Evolutionary conservation across 2,329 filamentous ascomycete species (phyloP).

Genomic region (Fusarium piperis): DNA sequence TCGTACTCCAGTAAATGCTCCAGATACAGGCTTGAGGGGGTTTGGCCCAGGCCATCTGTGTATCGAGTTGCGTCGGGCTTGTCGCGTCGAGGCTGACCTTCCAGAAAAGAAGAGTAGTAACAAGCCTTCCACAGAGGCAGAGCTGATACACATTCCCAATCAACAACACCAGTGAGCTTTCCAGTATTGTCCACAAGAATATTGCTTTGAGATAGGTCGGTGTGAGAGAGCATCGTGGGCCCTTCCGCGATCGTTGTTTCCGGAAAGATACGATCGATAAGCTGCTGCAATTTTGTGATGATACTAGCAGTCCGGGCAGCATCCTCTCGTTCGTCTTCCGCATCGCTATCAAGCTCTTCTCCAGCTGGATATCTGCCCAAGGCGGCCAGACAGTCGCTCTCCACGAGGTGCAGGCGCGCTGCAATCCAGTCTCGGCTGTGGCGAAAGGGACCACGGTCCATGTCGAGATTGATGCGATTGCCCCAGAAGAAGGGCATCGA

Average conservation of each 20-base stretch:
- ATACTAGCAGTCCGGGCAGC: conserved; percentile 40
- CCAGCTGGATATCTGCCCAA: background rate
- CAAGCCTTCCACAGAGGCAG: conserved; percentile 52
- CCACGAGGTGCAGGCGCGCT: conserved; percentile 33
- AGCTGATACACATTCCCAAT: conserved; percentile 56
- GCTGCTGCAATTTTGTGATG: conserved; percentile 39
- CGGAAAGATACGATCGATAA: conserved; percentile 47
- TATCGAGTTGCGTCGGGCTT: conserved; percentile 38
- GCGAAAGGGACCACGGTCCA: conserved; percentile 49
- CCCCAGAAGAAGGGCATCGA: conserved; percentile 49
- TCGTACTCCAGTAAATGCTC: conserved; percentile 53
- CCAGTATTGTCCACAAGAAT: conserved; percentile 51
- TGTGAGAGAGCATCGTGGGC: conserved; percentile 46
- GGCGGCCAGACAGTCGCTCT: background rate
- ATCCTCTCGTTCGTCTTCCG: conserved; percentile 45
- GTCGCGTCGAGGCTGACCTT: conserved; percentile 21
- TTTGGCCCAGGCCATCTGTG: background rate
- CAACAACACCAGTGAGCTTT: conserved; percentile 49
- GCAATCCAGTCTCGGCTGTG: conserved; percentile 50
- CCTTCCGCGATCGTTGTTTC: conserved; percentile 31
- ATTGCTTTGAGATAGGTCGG: conserved; percentile 50
- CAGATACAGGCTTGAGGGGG: conserved; percentile 44
- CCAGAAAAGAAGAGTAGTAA: conserved; percentile 48
- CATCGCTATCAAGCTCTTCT: conserved; percentile 3
- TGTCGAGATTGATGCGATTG: conserved; percentile 41